These are phyloP conservation scores for Neurospora hispaniola DNA, from an alignment of 495 filamentous ascomycete species.

Conservation along the genomic window DNA sequence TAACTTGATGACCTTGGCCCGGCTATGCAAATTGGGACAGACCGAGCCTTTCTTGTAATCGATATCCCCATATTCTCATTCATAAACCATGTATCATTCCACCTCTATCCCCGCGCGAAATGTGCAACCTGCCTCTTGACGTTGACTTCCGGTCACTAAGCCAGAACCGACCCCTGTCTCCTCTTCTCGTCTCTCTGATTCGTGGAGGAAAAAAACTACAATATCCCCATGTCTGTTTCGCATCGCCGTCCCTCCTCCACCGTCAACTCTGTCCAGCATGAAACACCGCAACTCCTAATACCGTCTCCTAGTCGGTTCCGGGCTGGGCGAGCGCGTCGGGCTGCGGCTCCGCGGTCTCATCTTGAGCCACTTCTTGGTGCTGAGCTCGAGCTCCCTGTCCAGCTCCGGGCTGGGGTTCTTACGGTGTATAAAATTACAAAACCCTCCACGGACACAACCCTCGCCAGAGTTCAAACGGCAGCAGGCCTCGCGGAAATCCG, in stretches of 20 bases:
- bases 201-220: not conserved
- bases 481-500: conserved; percentile 96
- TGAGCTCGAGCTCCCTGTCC: conserved; percentile 75
- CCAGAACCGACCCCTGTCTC: not conserved
- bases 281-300: conserved; percentile 30
- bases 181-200: not conserved
- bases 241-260: not conserved
- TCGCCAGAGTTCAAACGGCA: conserved; percentile 91
- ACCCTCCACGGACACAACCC: conserved; percentile 90
- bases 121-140: not conserved
- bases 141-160: not conserved
- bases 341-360: conserved; percentile 78
- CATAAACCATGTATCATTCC: not conserved
- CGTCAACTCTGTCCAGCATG: not conserved
- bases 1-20: not conserved
- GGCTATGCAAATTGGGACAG: not conserved
- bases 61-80: not conserved
- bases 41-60: not conserved
- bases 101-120: not conserved
- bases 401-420: conserved; percentile 86
- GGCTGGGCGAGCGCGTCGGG: conserved; percentile 60
- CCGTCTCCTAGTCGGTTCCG: conserved; percentile 62
- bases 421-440: conserved; percentile 98
- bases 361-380: conserved; percentile 94
- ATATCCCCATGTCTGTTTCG: not conserved